Conservation (phyloP, 805 yeast genomes). For the Yamadazyma tumulicola region DNA sequence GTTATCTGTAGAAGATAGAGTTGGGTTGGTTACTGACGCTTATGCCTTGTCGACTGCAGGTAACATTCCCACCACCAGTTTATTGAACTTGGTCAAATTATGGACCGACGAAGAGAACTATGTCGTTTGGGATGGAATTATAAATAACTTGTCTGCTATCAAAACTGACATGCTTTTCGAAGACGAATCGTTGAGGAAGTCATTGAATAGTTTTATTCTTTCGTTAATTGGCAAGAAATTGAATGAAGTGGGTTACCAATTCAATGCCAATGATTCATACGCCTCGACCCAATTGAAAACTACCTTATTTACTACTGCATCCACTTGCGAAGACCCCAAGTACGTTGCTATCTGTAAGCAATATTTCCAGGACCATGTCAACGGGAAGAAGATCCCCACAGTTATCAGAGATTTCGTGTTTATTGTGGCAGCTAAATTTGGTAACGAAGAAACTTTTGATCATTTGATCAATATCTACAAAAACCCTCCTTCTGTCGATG, state of each 20-base stretch:
- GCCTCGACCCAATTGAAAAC: conserved; percentile 66
- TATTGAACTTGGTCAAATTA: conserved; percentile 54
- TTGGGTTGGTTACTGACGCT: conserved; percentile 80
- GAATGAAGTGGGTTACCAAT: conserved; percentile 61
- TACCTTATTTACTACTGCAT: conserved; percentile 59
- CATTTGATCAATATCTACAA: conserved; percentile 57
- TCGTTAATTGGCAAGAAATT: conserved; percentile 55
- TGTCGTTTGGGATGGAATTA: conserved; percentile 66
- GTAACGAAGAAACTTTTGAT: conserved; percentile 61
- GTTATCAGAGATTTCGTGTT: conserved; percentile 68
- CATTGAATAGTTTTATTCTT: conserved; percentile 50
- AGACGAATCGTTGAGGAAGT: conserved; percentile 41
- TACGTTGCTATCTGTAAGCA: conserved; percentile 34
- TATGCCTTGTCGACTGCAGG: conserved; percentile 71
- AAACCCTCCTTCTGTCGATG: conserved; percentile 60
- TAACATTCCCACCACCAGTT: conserved; percentile 56
- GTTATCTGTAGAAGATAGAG: conserved; percentile 72
- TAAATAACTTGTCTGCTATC: conserved; percentile 45
- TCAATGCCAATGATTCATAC: conserved; percentile 52
- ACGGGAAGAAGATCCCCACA: conserved; percentile 71
- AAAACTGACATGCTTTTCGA: conserved; percentile 57
- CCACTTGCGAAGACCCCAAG: conserved; percentile 43
- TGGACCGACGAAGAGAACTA: conserved; percentile 60
- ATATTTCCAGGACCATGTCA: conserved; percentile 54
- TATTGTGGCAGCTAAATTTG: conserved; percentile 60